Evolutionary conservation across 495 filamentous ascomycete species (phyloP).

Genomic region (Wilcoxina mikolae): DNA sequence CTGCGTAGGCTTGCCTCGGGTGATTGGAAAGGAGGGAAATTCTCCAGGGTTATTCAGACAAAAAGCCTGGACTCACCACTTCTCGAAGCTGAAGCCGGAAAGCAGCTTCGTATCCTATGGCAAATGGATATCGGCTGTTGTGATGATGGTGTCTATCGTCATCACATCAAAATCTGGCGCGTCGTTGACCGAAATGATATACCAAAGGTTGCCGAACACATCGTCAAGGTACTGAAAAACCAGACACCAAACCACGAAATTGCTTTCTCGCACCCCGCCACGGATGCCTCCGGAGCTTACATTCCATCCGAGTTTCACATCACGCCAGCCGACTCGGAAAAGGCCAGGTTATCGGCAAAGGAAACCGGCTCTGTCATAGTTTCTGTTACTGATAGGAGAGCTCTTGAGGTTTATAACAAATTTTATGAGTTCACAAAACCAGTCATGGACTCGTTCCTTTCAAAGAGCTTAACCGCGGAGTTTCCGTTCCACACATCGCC

Average conservation of each 20-base stretch:
- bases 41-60: neutral
- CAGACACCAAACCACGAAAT: neutral
- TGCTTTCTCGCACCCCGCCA: neutral
- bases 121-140: constrained; percentile 31
- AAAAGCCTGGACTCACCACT: neutral
- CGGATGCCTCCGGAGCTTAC: constrained; percentile 4
- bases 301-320: constrained; percentile 9
- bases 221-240: neutral
- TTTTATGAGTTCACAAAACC: constrained; percentile 32
- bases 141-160: constrained; percentile 5
- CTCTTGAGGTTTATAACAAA: constrained; percentile 17
- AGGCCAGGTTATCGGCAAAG: neutral
- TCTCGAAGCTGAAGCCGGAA: neutral
- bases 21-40: constrained; percentile 15
- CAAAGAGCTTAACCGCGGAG: constrained; percentile 14
- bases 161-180: neutral
- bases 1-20: constrained; percentile 30
- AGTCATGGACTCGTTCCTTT: constrained; percentile 24
- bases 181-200: neutral
- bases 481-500: constrained; percentile 34
- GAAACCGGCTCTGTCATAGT: constrained; percentile 3
- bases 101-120: constrained; percentile 27
- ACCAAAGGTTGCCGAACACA: neutral
- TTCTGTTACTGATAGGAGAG: constrained; percentile 3
- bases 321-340: neutral